Percentiles rank a stretch among this genome's conserved stretches.
Conservation (phyloP, 2,329 filamentous ascomycete species). For the Pyrenophora tritici-repentis region DNA sequence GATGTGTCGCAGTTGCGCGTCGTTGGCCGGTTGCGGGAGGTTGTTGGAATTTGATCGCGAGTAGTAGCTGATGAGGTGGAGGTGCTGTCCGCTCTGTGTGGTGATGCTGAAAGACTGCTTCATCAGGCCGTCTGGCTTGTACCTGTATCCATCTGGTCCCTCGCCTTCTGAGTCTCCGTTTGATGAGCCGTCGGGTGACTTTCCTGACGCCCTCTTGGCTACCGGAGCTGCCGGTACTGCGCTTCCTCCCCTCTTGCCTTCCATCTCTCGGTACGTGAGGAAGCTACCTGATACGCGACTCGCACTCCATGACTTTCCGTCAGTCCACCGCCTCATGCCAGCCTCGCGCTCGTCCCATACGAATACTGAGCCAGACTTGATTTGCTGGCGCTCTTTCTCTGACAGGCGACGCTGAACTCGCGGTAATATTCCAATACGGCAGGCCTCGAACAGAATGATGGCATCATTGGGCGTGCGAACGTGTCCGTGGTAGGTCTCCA, state of each 20-base stretch:
- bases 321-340: constrained; percentile 97
- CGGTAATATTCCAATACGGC: constrained; percentile 83
- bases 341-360: constrained; percentile 99
- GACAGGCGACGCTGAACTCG: constrained; percentile 91
- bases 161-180: constrained; percentile 83
- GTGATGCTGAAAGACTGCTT: constrained; percentile 99
- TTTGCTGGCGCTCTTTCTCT: constrained; percentile 95
- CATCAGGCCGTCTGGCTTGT: constrained; percentile 92
- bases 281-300: constrained; percentile 97
- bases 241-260: constrained; percentile 87
- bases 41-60: constrained; percentile 77
- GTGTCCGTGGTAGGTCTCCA: constrained; percentile 97
- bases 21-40: constrained; percentile 79
- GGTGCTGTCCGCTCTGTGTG: constrained; percentile 83
- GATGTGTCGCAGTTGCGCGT: constrained; percentile 79
- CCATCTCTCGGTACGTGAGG: constrained; percentile 97
- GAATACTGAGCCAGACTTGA: constrained; percentile 95
- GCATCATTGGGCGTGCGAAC: constrained; percentile 96
- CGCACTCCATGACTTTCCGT: constrained; percentile 98
- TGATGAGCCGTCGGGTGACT: constrained; percentile 81
- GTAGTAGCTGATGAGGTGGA: constrained; percentile 98
- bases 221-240: constrained; percentile 58
- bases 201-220: constrained; percentile 57
- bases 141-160: constrained; percentile 52
- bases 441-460: constrained; percentile 98